These are phyloP conservation scores for Ogataea pini DNA, from an alignment of 805 yeast genomes.

Conservation along the genomic window DNA sequence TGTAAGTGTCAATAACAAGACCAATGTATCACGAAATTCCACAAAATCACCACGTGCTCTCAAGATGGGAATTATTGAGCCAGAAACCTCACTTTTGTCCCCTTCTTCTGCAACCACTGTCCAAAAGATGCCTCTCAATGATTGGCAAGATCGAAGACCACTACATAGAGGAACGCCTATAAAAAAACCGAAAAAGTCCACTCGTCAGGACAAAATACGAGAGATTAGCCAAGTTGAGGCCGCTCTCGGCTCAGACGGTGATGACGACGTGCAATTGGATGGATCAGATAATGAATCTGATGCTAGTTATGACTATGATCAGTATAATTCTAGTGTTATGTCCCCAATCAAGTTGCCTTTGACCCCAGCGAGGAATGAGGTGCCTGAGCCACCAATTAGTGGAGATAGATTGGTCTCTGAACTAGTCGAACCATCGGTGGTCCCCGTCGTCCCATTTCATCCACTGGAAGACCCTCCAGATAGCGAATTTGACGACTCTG, in stretches of 20 bases:
- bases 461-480: slow-evolving; percentile 1
- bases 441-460: neutral
- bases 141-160: slow-evolving; percentile 14
- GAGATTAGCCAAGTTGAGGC: neutral
- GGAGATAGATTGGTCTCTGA: too few species aligned
- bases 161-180: slow-evolving; percentile 21
- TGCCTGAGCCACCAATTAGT: too few species aligned
- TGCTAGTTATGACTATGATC: slow-evolving; percentile 20
- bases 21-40: neutral
- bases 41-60: neutral
- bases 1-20: neutral
- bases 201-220: neutral
- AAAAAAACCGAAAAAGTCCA: neutral
- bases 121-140: slow-evolving; percentile 16
- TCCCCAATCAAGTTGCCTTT: slow-evolving; percentile 20
- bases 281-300: slow-evolving; percentile 14
- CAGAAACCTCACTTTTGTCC: neutral
- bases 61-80: neutral
- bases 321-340: slow-evolving; percentile 22
- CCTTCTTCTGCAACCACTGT: neutral
- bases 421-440: neutral
- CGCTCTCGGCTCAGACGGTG: slow-evolving; percentile 5
- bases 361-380: slow-evolving; percentile 8
- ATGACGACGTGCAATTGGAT: slow-evolving; percentile 19
- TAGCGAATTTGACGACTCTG: slow-evolving; percentile 29